Evolutionary conservation across 768 basidiomycete species (phyloP).

Genomic region (Podaxis carcinomalis): DNA sequence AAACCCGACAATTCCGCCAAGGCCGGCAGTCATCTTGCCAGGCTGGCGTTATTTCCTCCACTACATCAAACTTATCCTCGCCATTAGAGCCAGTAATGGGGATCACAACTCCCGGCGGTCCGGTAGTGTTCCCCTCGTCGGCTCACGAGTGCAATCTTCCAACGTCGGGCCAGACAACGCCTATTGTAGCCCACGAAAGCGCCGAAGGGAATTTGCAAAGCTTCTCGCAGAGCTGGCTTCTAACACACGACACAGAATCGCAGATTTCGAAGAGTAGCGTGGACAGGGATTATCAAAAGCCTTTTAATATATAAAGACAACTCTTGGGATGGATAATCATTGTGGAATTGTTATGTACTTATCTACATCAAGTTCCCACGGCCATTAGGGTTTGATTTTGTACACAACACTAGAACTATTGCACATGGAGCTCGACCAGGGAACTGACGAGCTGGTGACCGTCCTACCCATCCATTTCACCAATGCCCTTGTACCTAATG

Average conservation of each 20-base stretch:
- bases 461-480: constrained; percentile 73
- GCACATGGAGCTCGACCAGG: constrained; percentile 23
- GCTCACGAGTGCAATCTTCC: constrained; percentile 20
- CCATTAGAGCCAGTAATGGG: constrained; percentile 1
- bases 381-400: not conserved
- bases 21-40: constrained; percentile 5
- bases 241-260: constrained; percentile 15
- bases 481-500: constrained; percentile 51
- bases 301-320: not conserved
- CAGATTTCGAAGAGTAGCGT: constrained; percentile 11
- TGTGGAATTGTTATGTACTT: not conserved
- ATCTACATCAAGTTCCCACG: constrained; percentile 3
- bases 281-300: not conserved
- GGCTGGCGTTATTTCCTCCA: not conserved
- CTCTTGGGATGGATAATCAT: not conserved
- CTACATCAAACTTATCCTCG: constrained; percentile 1
- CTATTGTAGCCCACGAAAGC: constrained; percentile 22
- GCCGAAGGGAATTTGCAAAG: constrained; percentile 20
- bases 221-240: constrained; percentile 24
- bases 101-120: not conserved
- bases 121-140: not conserved
- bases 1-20: constrained; percentile 19
- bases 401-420: not conserved
- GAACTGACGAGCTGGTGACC: constrained; percentile 59
- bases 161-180: constrained; percentile 25